Base-by-base conservation (phyloP, 352 stramenopile genomes). In the Phytopythium oedochilum region DNA sequence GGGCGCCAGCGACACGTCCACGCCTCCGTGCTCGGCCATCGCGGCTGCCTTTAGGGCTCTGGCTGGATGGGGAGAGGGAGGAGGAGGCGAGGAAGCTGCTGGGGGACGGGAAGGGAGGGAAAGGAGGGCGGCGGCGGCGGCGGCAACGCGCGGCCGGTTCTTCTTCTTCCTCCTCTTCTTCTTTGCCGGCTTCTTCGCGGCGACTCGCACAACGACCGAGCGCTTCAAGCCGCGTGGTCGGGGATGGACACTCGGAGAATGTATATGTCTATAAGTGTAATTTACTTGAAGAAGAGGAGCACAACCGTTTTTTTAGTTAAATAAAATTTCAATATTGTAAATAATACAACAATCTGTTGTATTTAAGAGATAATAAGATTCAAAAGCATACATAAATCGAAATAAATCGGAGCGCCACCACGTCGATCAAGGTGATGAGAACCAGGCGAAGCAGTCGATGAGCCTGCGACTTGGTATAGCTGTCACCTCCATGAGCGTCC, bases 1-100 rank as follows among this genome's bases (percentile, higher is more conserved):
- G 46, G 83, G 80, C 45, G 83, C 73, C 34, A 83, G 60, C 52
- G 76, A 71, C 59, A 82, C 72, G 39, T 89, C 78, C 53, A 76
- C 69, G 48, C 63, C 65, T 43, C 56, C 68, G 51, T 36, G 49
- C 34, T 80, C 78, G 17, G 64, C 60, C 79, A 89, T 89, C 29
- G 29, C 29, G 29, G 29, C 29, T 34, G 10, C 29, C 5, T 5
- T 10, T 5, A 34, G 5, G 29, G 29, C 29, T 34, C 5, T 10
- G 29, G 29, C 29, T 34, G 29, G 22, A 14, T 18, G 2, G 42
- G 42, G 22, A 31, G 12, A 3, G 22, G 12, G 10, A 4, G 9
- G 38, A 11, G 7, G 29, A 14, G 26, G 18, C 1, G 0, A 29
- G 7, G 29, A n/a, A 17, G 17, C 22, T 7, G 44, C 10, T 5